Base-by-base conservation (phyloP, 2,329 filamentous ascomycete genomes). In the Trichoderma atroviride region DNA sequence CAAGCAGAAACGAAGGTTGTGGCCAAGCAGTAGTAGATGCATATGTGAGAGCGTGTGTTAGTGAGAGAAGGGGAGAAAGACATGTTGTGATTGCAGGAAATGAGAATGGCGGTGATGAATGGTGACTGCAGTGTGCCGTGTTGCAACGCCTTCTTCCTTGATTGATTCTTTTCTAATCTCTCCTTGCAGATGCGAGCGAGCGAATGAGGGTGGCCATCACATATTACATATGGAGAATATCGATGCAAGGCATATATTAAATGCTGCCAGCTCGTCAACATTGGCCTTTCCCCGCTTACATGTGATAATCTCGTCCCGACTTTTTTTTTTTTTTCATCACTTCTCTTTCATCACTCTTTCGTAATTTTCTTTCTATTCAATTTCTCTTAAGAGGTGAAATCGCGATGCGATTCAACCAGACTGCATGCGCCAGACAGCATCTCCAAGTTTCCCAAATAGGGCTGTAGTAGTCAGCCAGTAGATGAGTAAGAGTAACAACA, bases 191-290 rank as follows among this genome's bases (percentile, higher is more conserved):
- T 52, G 63, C 63, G 63, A 59, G 63, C 63, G 63, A 66, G 63
- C 63, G 55, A 66, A 66, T 66, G 37, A 59, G 58, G 37, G 55
- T 22, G 13, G 55, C 11, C 55, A 37, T 58, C 55, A 52, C 63
- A 66, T 7, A 27, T 24, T 43, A 33, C 35, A 14, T 50, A 66
- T 66, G 63, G 63, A 50, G 53, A 66, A 66, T 55, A 58, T 50
- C 16, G 53, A 66, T 66, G 63, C 63, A 66, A 66, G 63, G 63
- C 53, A 58, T 58, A 50, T 43, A 50, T 43, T 37, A 22, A 58
- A n/a, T 52, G 63, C 33, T 58, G 52, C 35, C 63, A 66, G 57
- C 27, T 37, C 27, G 52, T 47, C 33, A 55, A 27, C 33, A 19
- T 33, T 24, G n/a, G 19, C 29, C 16, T 37, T 24, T 50, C 62